phyloP scores from a whole-genome alignment of 805 yeast species.

The Kluyveromyces wickerhamii region DNA sequence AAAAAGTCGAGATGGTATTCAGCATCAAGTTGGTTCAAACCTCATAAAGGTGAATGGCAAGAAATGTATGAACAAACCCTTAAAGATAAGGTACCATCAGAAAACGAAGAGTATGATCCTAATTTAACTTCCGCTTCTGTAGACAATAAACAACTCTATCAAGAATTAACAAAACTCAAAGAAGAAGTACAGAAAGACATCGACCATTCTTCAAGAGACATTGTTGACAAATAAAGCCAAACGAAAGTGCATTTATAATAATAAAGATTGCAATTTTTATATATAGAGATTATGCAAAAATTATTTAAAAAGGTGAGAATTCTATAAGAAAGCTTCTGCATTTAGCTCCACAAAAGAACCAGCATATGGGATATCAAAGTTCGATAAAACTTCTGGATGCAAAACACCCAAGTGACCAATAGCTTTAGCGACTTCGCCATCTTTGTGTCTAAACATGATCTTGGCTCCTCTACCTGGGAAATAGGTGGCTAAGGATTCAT shows the following conservation, averaged over 20 bases:
- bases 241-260: conserved; percentile 3
- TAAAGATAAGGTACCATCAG: conserved; percentile 12
- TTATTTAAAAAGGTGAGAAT: background rate
- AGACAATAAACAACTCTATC: conserved; percentile 9
- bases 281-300: background rate
- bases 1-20: conserved; percentile 35
- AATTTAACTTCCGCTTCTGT: conserved; percentile 11
- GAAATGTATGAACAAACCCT: conserved; percentile 47
- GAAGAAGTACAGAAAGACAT: background rate
- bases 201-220: conserved; percentile 4
- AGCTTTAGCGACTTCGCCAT: conserved; percentile 46
- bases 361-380: conserved; percentile 88
- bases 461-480: conserved; percentile 98
- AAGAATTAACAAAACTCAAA: conserved; percentile 5
- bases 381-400: conserved; percentile 86
- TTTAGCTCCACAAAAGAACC: conserved; percentile 87
- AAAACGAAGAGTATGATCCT: conserved; percentile 19
- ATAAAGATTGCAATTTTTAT: background rate
- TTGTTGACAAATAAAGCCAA: background rate
- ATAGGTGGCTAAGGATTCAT: conserved; percentile 56
- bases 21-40: conserved; percentile 36
- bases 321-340: conserved; percentile 74
- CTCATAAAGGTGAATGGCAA: conserved; percentile 53
- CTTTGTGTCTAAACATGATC: conserved; percentile 60
- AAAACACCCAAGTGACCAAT: conserved; percentile 89